A percentile compares a stretch with the other conserved stretches of the same genome.
These are phyloP conservation scores for Sporothrix dimorphospora DNA, from an alignment of 2,329 filamentous ascomycete genomes.

Conservation along the genomic window DNA sequence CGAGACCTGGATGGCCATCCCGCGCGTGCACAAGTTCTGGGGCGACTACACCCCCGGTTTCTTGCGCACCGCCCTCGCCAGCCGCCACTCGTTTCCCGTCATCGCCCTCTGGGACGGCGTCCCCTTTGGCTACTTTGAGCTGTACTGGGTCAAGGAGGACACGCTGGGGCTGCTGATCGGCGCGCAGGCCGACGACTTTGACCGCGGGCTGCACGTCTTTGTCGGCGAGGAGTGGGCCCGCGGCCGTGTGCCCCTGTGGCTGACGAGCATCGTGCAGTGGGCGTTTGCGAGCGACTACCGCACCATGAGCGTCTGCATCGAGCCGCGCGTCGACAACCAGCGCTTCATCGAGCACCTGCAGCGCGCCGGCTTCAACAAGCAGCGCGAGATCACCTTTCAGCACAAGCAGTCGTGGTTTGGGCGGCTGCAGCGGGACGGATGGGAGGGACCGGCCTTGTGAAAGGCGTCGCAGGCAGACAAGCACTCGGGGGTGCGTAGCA, in stretches of 20 bases:
- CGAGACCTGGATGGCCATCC: slow-evolving; percentile 85
- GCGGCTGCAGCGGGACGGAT: slow-evolving; percentile 76
- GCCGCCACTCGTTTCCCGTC: slow-evolving; percentile 80
- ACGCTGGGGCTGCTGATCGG: slow-evolving; percentile 70
- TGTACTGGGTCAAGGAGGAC: slow-evolving; percentile 98
- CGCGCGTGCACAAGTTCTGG: slow-evolving; percentile 86
- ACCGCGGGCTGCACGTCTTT: slow-evolving; percentile 84
- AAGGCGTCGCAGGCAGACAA: background rate
- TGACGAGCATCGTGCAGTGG: slow-evolving; percentile 86
- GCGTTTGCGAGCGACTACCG: slow-evolving; percentile 76
- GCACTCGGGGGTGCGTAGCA: background rate
- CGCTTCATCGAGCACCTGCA: slow-evolving; percentile 75
- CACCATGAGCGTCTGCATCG: slow-evolving; percentile 81
- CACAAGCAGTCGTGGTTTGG: slow-evolving; percentile 93
- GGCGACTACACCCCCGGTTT: slow-evolving; percentile 69
- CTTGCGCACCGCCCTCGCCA: slow-evolving; percentile 65
- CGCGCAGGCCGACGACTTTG: slow-evolving; percentile 68
- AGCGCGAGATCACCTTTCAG: slow-evolving; percentile 82
- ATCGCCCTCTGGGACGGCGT: slow-evolving; percentile 94
- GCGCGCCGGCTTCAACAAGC: slow-evolving; percentile 78
- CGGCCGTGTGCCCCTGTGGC: slow-evolving; percentile 79
- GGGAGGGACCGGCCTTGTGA: slow-evolving; percentile 69
- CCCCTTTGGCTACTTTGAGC: slow-evolving; percentile 95
- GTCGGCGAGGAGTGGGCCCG: slow-evolving; percentile 92
- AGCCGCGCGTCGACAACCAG: slow-evolving; percentile 87